These are phyloP conservation scores for Neonectria sp. DNA, from an alignment of 2,329 filamentous ascomycete species.

Conservation along the genomic window DNA sequence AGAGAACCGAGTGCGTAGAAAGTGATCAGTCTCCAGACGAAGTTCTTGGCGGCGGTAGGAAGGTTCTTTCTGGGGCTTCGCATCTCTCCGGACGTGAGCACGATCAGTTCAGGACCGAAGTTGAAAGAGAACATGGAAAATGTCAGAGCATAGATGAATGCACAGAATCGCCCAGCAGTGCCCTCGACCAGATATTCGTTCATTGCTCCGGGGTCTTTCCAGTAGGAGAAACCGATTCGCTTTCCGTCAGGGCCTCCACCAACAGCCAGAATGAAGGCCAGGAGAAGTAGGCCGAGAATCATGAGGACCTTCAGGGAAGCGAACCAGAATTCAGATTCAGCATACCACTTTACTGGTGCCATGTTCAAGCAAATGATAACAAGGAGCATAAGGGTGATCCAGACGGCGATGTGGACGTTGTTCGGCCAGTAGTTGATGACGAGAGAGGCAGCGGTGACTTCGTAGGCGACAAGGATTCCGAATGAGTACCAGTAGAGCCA, in stretches of 20 bases:
- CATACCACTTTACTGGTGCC: constrained; percentile 16
- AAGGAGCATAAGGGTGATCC: constrained; percentile 24
- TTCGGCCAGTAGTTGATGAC: constrained; percentile 28
- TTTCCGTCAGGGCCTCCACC: constrained; percentile 81
- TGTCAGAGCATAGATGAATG: constrained; percentile 77
- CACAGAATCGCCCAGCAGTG: constrained; percentile 75
- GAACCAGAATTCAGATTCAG: constrained; percentile 30
- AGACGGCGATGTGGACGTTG: constrained; percentile 17
- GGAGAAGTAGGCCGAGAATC: constrained; percentile 24
- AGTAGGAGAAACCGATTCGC: constrained; percentile 76
- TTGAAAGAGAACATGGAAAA: constrained; percentile 72
- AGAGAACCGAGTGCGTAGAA: constrained; percentile 81
- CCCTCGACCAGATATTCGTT: constrained; percentile 72
- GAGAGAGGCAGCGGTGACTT: constrained; percentile 19
- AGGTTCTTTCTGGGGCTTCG: constrained; percentile 77
- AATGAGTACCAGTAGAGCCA: constrained; percentile 33
- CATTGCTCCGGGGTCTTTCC: constrained; percentile 77
- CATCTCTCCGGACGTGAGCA: constrained; percentile 75
- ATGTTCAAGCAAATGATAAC: constrained; percentile 21
- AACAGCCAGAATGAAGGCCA: constrained; percentile 22
- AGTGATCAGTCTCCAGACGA: constrained; percentile 79
- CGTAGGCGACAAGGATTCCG: constrained; percentile 27
- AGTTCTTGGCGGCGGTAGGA: constrained; percentile 78
- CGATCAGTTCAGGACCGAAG: constrained; percentile 73
- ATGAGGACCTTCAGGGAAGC: constrained; percentile 27